phyloP scores from a whole-genome alignment of 2,329 filamentous ascomycete genomes.

The Aspergillus sclerotialis region DNA sequence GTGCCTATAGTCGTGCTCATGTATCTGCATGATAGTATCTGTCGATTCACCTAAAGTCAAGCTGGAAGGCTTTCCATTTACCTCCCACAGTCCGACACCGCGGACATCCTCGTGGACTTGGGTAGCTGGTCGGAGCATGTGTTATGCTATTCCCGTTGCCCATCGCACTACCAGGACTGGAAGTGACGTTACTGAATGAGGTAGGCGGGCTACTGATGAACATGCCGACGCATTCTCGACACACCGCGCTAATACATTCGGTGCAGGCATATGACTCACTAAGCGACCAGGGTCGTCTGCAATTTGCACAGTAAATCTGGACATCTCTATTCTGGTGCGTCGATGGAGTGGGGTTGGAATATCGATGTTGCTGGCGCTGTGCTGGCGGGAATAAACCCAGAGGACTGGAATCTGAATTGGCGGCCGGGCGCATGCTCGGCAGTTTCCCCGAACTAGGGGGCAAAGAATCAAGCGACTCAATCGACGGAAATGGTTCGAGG shows the following conservation, averaged over 20 bases:
- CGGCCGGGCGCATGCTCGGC: constrained; percentile 62
- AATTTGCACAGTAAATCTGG: constrained; percentile 89
- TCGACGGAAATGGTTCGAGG: constrained; percentile 78
- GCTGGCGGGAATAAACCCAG: constrained; percentile 32
- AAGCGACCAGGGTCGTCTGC: constrained; percentile 67
- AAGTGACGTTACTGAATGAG: constrained; percentile 29
- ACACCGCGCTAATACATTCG: constrained; percentile 91
- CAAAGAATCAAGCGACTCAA: constrained; percentile 63
- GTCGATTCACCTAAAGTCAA: constrained; percentile 37
- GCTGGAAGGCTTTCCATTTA: constrained; percentile 43
- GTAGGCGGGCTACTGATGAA: constrained; percentile 37
- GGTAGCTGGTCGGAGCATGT: constrained; percentile 30
- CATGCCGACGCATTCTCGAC: constrained; percentile 67
- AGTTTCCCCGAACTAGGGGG: constrained; percentile 53
- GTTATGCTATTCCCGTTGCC: constrained; percentile 14
- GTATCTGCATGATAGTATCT: not conserved
- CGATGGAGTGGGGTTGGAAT: constrained; percentile 48
- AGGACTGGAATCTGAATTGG: constrained; percentile 59
- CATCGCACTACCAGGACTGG: constrained; percentile 22
- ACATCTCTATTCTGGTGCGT: constrained; percentile 46
- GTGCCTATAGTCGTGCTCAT: not conserved
- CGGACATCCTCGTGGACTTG: constrained; percentile 37
- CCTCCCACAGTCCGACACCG: constrained; percentile 39
- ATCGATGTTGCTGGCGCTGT: constrained; percentile 33
- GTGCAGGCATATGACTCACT: constrained; percentile 89